Evolutionary conservation across 805 yeast genomes (phyloP), one percentile per base, ranked within the genome.

Genomic region (Pichia nakasei): DNA sequence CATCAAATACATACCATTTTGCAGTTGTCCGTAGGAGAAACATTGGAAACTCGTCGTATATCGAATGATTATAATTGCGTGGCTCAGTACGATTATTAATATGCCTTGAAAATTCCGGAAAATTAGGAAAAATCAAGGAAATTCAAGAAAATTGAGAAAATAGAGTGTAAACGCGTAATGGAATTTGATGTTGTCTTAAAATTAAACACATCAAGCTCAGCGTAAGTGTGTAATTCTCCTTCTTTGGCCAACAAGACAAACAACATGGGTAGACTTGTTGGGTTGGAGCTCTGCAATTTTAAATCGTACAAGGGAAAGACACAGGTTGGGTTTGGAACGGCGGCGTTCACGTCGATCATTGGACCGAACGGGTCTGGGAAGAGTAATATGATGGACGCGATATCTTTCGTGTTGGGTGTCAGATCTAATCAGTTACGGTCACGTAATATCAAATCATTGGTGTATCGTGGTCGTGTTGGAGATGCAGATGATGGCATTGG

Each of bases 311-410:
- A 75, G 43, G 97, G 95, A 0, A 72, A 75, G 0, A 73, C 86
- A 17, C 70, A 72, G 5, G 76, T 91, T 20, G 95, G 93, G 3
- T 84, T 93, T 62, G 96, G 96, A 0, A 72, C 80, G 12, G 41
- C 52, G 2, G 70, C 74, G 48, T 93, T 93, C 67, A 86, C 96
- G 1, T 82, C 95, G 37, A 85, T 93, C 49, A 85, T 93, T 46
- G 98, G 98, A 1, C 97, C 97, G n/a, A 93, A 93, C 70, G 98
- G 98, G 9, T 84, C 96, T 12, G 99, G 99, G 2, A 93, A 93
- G 64, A 89, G 97, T 15, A 93, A 94, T 58, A 97, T 93, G 51
- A 93, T 93, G 61, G 98, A 94, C 61, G 87, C 97, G 5, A 79
- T 93, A 72, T 73, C 94, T 29, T 93, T 93, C 61, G 97, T 91